Conservation (phyloP, 2,329 filamentous ascomycete genomes). For the Juglanconis sp. region DNA sequence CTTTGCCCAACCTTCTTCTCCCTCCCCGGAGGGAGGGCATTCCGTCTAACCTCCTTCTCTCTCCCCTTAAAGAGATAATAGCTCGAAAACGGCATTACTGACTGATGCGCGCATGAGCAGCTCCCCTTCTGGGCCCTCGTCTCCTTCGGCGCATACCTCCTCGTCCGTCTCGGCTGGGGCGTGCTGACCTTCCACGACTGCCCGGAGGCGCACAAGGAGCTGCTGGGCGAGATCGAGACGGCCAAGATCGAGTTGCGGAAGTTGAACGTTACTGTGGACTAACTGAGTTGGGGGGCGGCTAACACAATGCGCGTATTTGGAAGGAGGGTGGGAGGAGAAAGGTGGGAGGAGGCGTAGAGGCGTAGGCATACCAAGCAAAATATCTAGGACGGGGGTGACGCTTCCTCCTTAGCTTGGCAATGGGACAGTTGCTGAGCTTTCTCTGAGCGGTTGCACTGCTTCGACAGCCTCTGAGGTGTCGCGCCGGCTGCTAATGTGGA, state of each 20-base stretch:
- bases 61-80: background rate
- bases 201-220: constrained; percentile 81
- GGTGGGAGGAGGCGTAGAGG: no score
- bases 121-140: constrained; percentile 92
- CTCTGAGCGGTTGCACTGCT: no score
- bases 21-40: background rate
- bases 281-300: constrained; percentile 23
- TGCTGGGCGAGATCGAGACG: constrained; percentile 79
- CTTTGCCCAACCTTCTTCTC: background rate
- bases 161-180: constrained; percentile 87
- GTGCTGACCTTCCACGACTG: constrained; percentile 97
- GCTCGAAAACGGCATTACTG: background rate
- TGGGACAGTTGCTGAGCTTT: no score
- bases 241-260: constrained; percentile 71
- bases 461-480: no score
- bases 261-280: constrained; percentile 77
- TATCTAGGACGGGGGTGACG: no score
- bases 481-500: no score
- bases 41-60: background rate
- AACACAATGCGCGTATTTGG: background rate
- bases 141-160: constrained; percentile 85
- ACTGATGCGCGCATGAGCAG: constrained; percentile 29
- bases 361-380: no score
- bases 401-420: no score
- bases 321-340: background rate